These are phyloP conservation scores for Prunus fruticosa DNA, from an alignment of 306 rosid genomes.

Conservation along the genomic window DNA sequence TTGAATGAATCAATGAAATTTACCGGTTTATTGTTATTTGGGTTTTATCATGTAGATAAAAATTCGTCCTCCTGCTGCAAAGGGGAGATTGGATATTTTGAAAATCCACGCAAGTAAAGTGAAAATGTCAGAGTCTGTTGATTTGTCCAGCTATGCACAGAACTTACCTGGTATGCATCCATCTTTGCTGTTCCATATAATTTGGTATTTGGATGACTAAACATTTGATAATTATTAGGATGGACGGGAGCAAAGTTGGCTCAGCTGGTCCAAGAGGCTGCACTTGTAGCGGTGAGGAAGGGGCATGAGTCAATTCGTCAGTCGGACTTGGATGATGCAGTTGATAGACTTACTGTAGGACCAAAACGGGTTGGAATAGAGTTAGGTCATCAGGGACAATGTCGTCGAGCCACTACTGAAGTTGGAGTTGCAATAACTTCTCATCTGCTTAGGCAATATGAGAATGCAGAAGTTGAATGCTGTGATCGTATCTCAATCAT, in stretches of 20 bases:
- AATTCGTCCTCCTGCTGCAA: constrained; percentile 80
- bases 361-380: constrained; percentile 78
- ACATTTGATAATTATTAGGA: constrained; percentile 47
- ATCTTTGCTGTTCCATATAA: constrained; percentile 11
- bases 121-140: constrained; percentile 87
- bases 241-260: constrained; percentile 97
- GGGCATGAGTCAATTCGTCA: constrained; percentile 74
- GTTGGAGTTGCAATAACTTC: constrained; percentile 92
- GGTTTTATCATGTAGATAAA: constrained; percentile 59
- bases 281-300: constrained; percentile 96
- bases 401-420: constrained; percentile 94
- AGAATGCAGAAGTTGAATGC: constrained; percentile 75
- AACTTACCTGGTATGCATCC: constrained; percentile 75
- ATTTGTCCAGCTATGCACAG: constrained; percentile 78
- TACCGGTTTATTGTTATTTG: constrained; percentile 13
- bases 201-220: constrained; percentile 27
- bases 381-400: constrained; percentile 83
- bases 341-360: constrained; percentile 93
- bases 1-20: constrained; percentile 2
- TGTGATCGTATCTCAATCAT: constrained; percentile 90
- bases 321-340: constrained; percentile 94
- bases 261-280: constrained; percentile 96
- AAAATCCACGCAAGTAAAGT: constrained; percentile 92
- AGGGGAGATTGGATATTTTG: constrained; percentile 87
- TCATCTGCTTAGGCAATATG: constrained; percentile 80